Percentiles rank a stretch among this genome's conserved stretches.
Evolutionary conservation across 1,139 yeast species (phyloP).

Genomic region (Candida mesenterica): DNA sequence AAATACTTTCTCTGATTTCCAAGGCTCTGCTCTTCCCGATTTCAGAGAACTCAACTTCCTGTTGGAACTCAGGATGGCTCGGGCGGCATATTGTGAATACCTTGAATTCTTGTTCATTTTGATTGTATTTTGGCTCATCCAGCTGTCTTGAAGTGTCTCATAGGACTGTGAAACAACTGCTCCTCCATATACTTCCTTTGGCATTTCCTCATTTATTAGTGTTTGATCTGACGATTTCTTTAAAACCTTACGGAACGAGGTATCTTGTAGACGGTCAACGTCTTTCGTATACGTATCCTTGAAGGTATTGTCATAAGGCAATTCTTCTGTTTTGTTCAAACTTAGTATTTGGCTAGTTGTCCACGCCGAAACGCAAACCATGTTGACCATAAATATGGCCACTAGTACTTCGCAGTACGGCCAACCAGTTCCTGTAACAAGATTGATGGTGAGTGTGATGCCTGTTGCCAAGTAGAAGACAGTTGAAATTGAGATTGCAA

Average conservation of each 20-base stretch:
- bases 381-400: background rate
- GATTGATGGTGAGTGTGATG: background rate
- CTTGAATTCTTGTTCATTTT: background rate
- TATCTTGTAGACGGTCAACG: too few relatives aligned
- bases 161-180: too few relatives aligned
- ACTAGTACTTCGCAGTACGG: background rate
- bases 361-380: background rate
- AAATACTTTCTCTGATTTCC: constrained; percentile 24
- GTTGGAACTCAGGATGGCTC: too few relatives aligned
- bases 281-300: constrained; percentile 1
- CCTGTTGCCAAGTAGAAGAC: constrained; percentile 1
- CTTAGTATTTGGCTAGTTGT: background rate
- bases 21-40: background rate
- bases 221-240: constrained; percentile 10
- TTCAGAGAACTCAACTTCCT: background rate
- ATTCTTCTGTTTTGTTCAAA: background rate
- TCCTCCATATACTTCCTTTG: constrained; percentile 34
- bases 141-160: background rate
- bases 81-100: too few relatives aligned
- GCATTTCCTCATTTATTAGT: constrained; percentile 16
- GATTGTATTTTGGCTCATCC: background rate
- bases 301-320: background rate
- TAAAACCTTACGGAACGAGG: constrained; percentile 2
- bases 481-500: background rate
- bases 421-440: background rate